Base-by-base conservation (phyloP, 228 moss, liverwort and hornwort genomes). In the Sphagnum fallax region DNA sequence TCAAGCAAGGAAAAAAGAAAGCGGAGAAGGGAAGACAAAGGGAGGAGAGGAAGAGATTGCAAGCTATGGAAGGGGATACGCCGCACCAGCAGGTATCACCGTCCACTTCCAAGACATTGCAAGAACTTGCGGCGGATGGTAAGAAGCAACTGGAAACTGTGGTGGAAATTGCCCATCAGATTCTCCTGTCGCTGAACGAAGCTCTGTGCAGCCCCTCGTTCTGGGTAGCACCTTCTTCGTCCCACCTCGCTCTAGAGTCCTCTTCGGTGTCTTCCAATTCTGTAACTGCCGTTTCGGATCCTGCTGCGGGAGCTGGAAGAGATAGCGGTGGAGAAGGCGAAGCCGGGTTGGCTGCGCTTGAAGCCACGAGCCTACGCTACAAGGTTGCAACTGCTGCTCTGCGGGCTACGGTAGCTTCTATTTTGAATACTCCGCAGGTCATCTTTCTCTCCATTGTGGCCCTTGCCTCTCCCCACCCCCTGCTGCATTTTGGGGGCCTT, bases 141-240 rank as follows among this genome's bases (percentile, higher is more conserved):
- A 80, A 87, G 68, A 70, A 75, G 76, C 80, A 87, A 50, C 48
- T 87, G 55, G 83, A 87, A 59, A 72, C 74, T 10, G 87, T 83
- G 8, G 80, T 87, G 68, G 83, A 87, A 63, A 80, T 81, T 5
- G 87, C 83, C 12, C 83, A 87, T 57, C 80, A 87, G 60, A 87
- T 87, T 48, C 75, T 87, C 49, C 64, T 80, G 14, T 74, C 83
- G 4, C 70, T 87, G 49, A 83, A 87, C 62, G 78, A 79, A 13
- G 80, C 76, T 0, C 76, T 87, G 6, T 81, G 87, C 68, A 87
- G 83, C 62, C 83, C 87, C 4, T 75, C 70, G 66, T 87, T 80
- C 78, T 87, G 87, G 87, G 87, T 81, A 11, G 80, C 83, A 13
- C 80, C 87, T 6, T 83, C 80, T 6, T 65, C 80, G 69, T 77